Percentiles rank a stretch among this genome's conserved stretches.
Conservation (phyloP, 2,329 filamentous ascomycete species). For the Microascus cirrosus region DNA sequence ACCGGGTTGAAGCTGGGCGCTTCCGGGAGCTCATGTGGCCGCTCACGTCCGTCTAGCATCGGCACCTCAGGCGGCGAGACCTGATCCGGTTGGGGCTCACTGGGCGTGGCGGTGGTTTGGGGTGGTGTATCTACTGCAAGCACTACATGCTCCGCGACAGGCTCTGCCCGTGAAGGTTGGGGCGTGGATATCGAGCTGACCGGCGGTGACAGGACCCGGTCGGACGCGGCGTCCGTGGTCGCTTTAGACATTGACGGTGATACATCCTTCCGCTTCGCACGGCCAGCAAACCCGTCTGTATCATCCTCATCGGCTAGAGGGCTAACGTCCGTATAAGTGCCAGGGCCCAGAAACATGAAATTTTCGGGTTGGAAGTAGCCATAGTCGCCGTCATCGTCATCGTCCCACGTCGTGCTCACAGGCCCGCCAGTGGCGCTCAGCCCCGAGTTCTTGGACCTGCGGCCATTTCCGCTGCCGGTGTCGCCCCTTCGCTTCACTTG, state of each 20-base stretch:
- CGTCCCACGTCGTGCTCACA: constrained; percentile 11
- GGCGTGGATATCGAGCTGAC: constrained; percentile 3
- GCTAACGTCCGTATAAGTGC: constrained; percentile 31
- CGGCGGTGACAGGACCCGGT: not conserved
- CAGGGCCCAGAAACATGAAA: constrained; percentile 41
- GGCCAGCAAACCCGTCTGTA: constrained; percentile 3
- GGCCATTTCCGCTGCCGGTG: not conserved
- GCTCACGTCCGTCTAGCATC: constrained; percentile 22
- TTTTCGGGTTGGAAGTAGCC: constrained; percentile 38
- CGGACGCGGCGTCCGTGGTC: not conserved
- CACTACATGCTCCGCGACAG: not conserved
- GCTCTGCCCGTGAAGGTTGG: not conserved
- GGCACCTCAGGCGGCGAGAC: constrained; percentile 11
- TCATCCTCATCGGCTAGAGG: constrained; percentile 29
- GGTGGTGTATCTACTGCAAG: not conserved
- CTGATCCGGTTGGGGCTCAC: not conserved
- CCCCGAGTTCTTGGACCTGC: not conserved
- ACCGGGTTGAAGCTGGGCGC: constrained; percentile 24
- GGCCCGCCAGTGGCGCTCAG: constrained; percentile 12
- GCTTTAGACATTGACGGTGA: not conserved
- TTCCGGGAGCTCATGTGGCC: constrained; percentile 19
- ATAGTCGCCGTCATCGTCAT: constrained; percentile 19
- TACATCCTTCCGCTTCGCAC: not conserved
- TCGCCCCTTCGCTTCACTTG: constrained; percentile 26
- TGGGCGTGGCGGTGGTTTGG: not conserved